These are phyloP conservation scores for Effrenium voratum DNA, from an alignment of 73 alveolate genomes.

Conservation along the genomic window DNA sequence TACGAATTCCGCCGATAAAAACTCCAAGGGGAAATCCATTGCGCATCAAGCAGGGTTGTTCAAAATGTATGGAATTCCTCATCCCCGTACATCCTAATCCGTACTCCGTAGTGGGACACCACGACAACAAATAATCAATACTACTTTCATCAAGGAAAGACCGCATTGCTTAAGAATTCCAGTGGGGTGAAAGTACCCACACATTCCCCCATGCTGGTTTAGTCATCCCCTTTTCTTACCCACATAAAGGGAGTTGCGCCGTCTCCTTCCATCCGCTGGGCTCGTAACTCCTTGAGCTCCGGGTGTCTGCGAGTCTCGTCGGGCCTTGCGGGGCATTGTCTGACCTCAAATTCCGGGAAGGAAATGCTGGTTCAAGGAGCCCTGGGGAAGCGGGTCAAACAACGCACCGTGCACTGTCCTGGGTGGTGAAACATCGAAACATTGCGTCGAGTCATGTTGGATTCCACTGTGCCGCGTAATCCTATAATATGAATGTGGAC, in stretches of 20 bases:
- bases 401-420: not conserved
- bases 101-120: not conserved
- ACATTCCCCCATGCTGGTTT: no score
- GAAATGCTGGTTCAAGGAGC: not conserved
- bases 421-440: not conserved
- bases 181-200: no score
- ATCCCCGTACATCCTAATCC: not conserved
- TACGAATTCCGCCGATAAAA: no score
- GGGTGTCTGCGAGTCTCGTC: slow-evolving; percentile 24
- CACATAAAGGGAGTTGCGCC: not conserved
- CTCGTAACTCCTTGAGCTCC: not conserved
- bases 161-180: no score
- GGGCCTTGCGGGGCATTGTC: not conserved
- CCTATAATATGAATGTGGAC: no score
- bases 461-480: no score
- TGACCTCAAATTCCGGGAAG: not conserved
- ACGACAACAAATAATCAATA: not conserved
- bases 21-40: no score
- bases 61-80: no score
- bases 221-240: not conserved
- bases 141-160: no score
- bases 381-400: not conserved
- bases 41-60: no score
- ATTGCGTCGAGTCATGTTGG: not conserved
- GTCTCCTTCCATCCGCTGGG: not conserved